Base-by-base conservation (phyloP, 306 rosid genomes). In the Sphenostylis stenocarpa region DNA sequence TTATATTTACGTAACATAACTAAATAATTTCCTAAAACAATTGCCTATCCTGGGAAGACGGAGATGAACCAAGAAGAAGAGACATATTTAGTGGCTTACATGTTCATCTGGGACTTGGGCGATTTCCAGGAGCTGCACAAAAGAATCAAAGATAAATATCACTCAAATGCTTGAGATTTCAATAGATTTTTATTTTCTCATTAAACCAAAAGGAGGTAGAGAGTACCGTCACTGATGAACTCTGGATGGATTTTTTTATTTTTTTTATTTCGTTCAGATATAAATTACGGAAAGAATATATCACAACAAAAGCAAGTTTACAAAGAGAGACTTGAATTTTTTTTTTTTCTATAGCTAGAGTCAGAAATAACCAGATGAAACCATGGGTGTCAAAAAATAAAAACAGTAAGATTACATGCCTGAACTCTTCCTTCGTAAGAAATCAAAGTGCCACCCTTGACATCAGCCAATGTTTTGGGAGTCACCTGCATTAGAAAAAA, bases 91-190 rank as follows among this genome's bases (percentile, higher is more conserved):
- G 66, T 39, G 73, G 78, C 96, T 89, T 88, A 95, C 99, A 63
- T 95, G 92, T 77, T 92, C 89, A 83, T 92, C 96, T 77, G 97
- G 87, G 78, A 95, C 99, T 84, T 95, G 99, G 26, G 99, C 99
- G 49, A 95, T 95, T 90, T 95, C 99, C 86, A 95, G 82, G 51
- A 95, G 91, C 99, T 95, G 97, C 92, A 88, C 29, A 67, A 77
- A 24, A 65, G 61, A 84, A 87, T 64, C 67, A 65, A 70, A 67
- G 14, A 82, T 31, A 70, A 70, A 70, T 23, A 56, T 73, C 76
- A 49, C n/a, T 61, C 38, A n/a, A 23, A 5, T 51, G 52, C 64
- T 11, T 23, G 16, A 56, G 48, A 41, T 70, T 44, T 43, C 14
- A 43, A 76, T 15, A 29, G 26, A 26, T 34, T 41, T 47, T 51